Base-by-base conservation (phyloP, 169 alveolate genomes). In the Eimeria sp. region DNA sequence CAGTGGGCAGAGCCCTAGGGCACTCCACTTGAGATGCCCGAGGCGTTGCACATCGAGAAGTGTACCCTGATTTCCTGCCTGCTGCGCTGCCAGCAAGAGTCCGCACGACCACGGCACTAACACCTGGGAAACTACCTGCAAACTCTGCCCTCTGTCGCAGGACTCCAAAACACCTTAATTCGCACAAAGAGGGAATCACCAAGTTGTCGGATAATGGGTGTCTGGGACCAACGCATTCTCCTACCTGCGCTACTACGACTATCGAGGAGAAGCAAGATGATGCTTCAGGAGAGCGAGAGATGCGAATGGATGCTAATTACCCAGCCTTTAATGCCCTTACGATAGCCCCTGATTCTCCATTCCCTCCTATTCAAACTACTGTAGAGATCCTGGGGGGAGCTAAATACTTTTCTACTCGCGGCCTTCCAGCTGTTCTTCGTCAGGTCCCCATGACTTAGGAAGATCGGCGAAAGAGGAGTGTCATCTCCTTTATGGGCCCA, bases 21-120 rank as follows among this genome's bases (percentile, higher is more conserved):
- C 6, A 11, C 52, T 20, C 89, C 72, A 16, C 13, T 0, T 56
- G 74, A 18, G 74, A 33, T 37, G 37, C 64, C 46, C 2, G 60
- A 46, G 56, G 85, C 33, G n/a, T 76, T 37, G 54, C 30, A 13
- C 54, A 40, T 10, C 60, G 37, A 0, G 37, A 11, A 9, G 76
- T 66, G n/a, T 14, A 6, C 30, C 56, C 33, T 11, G 83, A 33
- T 11, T 16, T 0, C 6, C 83, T 74, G 27, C 68, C 88, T 49
- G n/a, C 18, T 6, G 68, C 49, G 68, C n/a, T 78, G 66, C 88
- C 88, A 9, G 68, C 88, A 78, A 78, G 71, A 68, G 88, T 46
- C 88, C 68, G 13, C n/a, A 78, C 40, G 88, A 78, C 23, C 88
- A 77, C 23, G 66, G 20, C 4, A 49, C 20, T 77, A 4, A 66